Conservation (phyloP, 2,329 filamentous ascomycete genomes). For the Tolypocladium sp. region DNA sequence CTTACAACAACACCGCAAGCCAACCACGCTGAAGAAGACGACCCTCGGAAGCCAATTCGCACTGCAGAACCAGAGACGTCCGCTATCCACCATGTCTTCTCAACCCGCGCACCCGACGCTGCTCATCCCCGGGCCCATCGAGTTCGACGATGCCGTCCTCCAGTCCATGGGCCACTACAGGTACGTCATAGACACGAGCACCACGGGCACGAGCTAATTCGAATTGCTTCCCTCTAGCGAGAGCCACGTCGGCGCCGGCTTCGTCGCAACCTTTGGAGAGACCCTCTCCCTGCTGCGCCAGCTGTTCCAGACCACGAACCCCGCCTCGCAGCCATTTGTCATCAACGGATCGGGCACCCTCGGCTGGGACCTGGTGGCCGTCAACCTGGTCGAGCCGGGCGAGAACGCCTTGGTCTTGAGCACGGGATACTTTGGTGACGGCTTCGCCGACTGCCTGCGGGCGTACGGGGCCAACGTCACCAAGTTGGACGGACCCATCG, state of each 20-base stretch:
- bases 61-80: constrained; percentile 10
- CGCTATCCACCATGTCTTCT: constrained; percentile 43
- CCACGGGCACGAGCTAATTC: not conserved
- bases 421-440: constrained; percentile 95
- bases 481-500: constrained; percentile 82
- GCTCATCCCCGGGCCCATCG: constrained; percentile 94
- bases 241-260: constrained; percentile 83
- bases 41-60: not conserved
- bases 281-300: constrained; percentile 79
- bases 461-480: constrained; percentile 87
- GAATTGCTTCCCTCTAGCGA: constrained; percentile 47
- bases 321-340: constrained; percentile 80
- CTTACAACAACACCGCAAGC: not conserved
- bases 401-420: constrained; percentile 90
- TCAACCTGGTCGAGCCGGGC: constrained; percentile 81
- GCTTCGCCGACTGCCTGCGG: constrained; percentile 83
- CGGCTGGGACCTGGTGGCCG: constrained; percentile 93
- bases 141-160: constrained; percentile 95
- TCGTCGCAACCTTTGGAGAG: constrained; percentile 87
- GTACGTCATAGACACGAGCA: constrained; percentile 32
- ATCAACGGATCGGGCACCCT: constrained; percentile 91
- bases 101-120: constrained; percentile 60
- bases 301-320: constrained; percentile 84
- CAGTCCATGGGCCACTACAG: constrained; percentile 93
- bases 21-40: not conserved